Base-by-base conservation (phyloP, 2,329 filamentous ascomycete genomes). In the Huntiella abstrusa region DNA sequence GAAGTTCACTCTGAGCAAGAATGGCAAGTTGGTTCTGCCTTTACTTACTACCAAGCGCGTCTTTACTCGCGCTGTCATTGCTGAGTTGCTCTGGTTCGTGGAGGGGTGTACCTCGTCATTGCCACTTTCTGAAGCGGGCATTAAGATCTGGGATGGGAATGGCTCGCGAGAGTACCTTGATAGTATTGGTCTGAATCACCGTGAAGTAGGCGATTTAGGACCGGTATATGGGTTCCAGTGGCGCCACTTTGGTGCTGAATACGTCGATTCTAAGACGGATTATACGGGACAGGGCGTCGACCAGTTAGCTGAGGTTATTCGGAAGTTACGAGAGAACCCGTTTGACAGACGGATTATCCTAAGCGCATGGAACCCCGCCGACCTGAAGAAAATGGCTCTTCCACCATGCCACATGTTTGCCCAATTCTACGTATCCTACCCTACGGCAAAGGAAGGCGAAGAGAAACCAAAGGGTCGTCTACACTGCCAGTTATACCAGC, bases 61-160 rank as follows among this genome's bases (percentile, higher is more conserved):
- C 55, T 96, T 95, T 64, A 73, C 83, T 32, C 81, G 83, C 51
- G 88, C 87, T 55, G 82, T 98, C 43, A 70, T 96, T 52, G 83
- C 79, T 53, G 91, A 98, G 63, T 78, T 98, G 1, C 78, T 98
- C 51, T 98, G 91, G 91, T 98, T 98, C 64, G 71, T 98, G 54
- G 73, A 77, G 39, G 91, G 85, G 56, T 75, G 68, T 56, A 98
- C 91, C 2, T 85, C 83, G 1, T 87, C 84, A 1, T 64, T 75
- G 3, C 68, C 85, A 0, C 76, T 98, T 3, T 79, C 75, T 50
- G 77, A 78, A 10, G 77, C 79, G 1, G 85, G 86, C 28, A 78
- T 98, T 56, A 92, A 92, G 63, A 98, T 98, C 60, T 98, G 91
- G 91, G 91, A 98, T 59, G 88, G 87, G 55, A 98, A 98, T 59